phyloP scores from a whole-genome alignment of 23 red algal species.

The Gracilaria domingensis region DNA sequence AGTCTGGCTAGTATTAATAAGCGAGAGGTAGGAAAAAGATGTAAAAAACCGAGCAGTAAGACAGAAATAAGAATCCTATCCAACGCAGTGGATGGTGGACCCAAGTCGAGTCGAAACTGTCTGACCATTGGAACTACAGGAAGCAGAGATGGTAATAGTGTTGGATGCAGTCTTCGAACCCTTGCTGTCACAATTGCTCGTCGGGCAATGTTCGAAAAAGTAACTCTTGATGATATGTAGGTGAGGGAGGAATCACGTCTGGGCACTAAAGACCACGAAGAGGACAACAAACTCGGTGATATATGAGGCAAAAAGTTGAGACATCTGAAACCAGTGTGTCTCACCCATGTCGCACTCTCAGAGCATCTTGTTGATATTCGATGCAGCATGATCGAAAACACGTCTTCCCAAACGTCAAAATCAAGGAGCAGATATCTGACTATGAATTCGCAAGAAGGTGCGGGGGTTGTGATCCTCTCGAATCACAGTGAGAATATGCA shows the following conservation, averaged over 20 bases:
- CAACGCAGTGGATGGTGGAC: neutral
- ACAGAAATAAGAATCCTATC: slow-evolving; percentile 1
- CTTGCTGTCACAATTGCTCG: neutral
- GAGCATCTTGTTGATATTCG: neutral
- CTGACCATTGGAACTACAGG: neutral
- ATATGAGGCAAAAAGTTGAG: neutral
- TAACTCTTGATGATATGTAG: neutral
- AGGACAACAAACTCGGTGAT: neutral
- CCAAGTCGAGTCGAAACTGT: slow-evolving; percentile 1
- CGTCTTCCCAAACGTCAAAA: too few species aligned
- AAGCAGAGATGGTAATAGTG: neutral
- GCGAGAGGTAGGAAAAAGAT: slow-evolving; percentile 10
- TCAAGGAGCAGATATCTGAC: too few species aligned
- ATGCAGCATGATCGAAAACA: neutral
- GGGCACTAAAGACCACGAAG: neutral
- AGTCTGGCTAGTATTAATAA: neutral
- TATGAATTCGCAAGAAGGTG: too few species aligned
- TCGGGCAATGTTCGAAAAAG: neutral
- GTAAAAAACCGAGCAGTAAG: neutral
- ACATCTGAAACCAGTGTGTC: neutral
- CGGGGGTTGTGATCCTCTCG: too few species aligned
- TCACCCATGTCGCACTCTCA: neutral
- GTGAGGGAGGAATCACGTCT: neutral
- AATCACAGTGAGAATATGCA: too few species aligned
- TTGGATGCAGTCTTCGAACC: neutral